phyloP scores from a whole-genome alignment of 768 basidiomycete species.

The Austroboletus eburneus region DNA sequence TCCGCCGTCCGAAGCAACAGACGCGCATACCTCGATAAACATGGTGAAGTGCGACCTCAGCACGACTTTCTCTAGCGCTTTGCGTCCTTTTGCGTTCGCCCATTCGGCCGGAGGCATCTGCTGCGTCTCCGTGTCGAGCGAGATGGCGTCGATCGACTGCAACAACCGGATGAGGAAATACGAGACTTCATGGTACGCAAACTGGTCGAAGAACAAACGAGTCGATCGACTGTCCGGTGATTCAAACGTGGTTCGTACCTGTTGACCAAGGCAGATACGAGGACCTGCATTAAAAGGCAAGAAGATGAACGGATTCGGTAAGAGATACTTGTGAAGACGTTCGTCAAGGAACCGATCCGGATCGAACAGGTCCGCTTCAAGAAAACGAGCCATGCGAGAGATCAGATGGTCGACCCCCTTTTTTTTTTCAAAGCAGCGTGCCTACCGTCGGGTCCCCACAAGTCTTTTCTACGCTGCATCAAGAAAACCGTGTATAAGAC shows the following conservation, averaged over 20 bases:
- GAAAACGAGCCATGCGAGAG: background rate
- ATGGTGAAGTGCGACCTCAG: slow-evolving; percentile 39
- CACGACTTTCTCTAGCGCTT: slow-evolving; percentile 38
- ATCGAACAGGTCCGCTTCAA: slow-evolving; percentile 51
- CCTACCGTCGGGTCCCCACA: slow-evolving; percentile 37
- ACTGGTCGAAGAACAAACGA: slow-evolving; percentile 23
- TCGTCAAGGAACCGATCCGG: slow-evolving; percentile 66
- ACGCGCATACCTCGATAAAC: slow-evolving; percentile 36
- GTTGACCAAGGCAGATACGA: slow-evolving; percentile 37
- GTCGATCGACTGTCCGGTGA: background rate
- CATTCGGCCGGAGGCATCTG: slow-evolving; percentile 31
- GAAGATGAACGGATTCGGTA: slow-evolving; percentile 50
- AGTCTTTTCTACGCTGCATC: slow-evolving; percentile 35
- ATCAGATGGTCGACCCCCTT: background rate
- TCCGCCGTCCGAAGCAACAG: no score
- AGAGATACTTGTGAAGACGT: slow-evolving; percentile 49
- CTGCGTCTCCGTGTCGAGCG: slow-evolving; percentile 36
- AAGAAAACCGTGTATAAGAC: slow-evolving; percentile 23
- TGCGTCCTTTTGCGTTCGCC: slow-evolving; percentile 31
- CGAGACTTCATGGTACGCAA: slow-evolving; percentile 54
- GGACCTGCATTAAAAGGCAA: slow-evolving; percentile 40
- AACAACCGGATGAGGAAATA: slow-evolving; percentile 51
- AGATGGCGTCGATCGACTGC: slow-evolving; percentile 43
- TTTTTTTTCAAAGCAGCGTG: no score
- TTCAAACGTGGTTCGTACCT: slow-evolving; percentile 13